A percentile compares a stretch with the other conserved stretches of the same genome.
Evolutionary conservation across 495 filamentous ascomycete genomes (phyloP).

Genomic region (Trichoderma gamsii): DNA sequence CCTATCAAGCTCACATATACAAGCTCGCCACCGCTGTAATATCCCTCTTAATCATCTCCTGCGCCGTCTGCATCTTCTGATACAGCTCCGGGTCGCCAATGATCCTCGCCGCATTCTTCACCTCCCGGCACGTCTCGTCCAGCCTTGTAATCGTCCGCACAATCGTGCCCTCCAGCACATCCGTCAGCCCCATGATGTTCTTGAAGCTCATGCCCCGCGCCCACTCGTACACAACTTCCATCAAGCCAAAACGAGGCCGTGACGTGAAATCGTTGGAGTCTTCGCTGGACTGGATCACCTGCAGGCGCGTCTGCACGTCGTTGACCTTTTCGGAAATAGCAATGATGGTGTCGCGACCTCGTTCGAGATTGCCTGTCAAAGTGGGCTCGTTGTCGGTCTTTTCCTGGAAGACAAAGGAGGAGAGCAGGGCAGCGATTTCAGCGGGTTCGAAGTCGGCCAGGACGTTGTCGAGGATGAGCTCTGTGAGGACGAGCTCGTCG

Average conservation of each 20-base stretch:
- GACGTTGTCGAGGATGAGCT: slow-evolving; percentile 92
- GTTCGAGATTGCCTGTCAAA: slow-evolving; percentile 77
- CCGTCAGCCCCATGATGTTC: slow-evolving; percentile 92
- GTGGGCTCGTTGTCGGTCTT: slow-evolving; percentile 82
- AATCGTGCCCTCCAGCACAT: slow-evolving; percentile 95
- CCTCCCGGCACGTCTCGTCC: slow-evolving; percentile 94
- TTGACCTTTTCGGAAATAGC: slow-evolving; percentile 88
- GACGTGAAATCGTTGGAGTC: slow-evolving; percentile 88
- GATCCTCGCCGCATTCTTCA: slow-evolving; percentile 92
- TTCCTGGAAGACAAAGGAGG: slow-evolving; percentile 97
- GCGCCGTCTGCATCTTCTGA: slow-evolving; percentile 90
- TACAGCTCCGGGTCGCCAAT: slow-evolving; percentile 94
- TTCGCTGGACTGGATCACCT: slow-evolving; percentile 83
- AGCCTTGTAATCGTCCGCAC: slow-evolving; percentile 86
- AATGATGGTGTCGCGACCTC: slow-evolving; percentile 79
- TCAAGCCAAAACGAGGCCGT: slow-evolving; percentile 79
- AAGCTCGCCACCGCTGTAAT: slow-evolving; percentile 84
- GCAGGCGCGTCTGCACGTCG: slow-evolving; percentile 73
- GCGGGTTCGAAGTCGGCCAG: slow-evolving; percentile 92
- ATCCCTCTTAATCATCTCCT: slow-evolving; percentile 95
- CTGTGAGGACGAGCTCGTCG: slow-evolving; percentile 94
- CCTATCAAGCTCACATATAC: slow-evolving; percentile 54
- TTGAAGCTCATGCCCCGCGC: slow-evolving; percentile 96
- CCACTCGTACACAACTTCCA: slow-evolving; percentile 99
- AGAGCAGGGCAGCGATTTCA: slow-evolving; percentile 91